Conservation (phyloP, 2,329 filamentous ascomycete species). For the Cordyceps javanica region DNA sequence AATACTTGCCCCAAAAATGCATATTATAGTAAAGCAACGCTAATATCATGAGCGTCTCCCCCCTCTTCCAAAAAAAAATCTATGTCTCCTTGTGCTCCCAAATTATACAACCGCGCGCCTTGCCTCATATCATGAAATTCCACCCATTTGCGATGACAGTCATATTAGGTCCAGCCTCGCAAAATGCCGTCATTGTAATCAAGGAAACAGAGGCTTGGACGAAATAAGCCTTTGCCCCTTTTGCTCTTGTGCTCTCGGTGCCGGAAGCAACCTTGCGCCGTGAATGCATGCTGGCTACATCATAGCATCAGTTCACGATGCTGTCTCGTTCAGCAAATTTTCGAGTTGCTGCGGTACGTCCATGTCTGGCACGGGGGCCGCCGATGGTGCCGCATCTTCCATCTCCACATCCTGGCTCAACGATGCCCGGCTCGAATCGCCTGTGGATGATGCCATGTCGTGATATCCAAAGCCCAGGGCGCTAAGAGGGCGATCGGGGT, state of each 20-base stretch:
- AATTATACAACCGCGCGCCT: constrained; percentile 6
- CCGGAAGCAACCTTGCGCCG: constrained; percentile 16
- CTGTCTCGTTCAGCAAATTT: background rate
- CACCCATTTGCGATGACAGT: background rate
- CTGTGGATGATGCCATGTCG: constrained; percentile 23
- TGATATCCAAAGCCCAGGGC: constrained; percentile 43
- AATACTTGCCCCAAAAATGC: constrained; percentile 1
- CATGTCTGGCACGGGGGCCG: constrained; percentile 40
- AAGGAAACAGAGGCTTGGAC: constrained; percentile 26
- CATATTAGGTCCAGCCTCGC: background rate
- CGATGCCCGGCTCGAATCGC: constrained; percentile 28
- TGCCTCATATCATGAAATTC: background rate
- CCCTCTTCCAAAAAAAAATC: background rate
- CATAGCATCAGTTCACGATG: background rate
- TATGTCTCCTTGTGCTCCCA: background rate
- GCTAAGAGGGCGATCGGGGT: constrained; percentile 44
- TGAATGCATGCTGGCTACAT: background rate
- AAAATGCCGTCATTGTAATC: background rate
- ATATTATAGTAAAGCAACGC: constrained; percentile 6
- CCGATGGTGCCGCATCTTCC: constrained; percentile 50
- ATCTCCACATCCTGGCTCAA: constrained; percentile 47
- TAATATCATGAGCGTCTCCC: constrained; percentile 10
- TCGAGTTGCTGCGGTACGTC: background rate
- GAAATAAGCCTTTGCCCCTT: background rate
- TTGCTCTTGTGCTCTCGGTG: background rate